Evolutionary conservation across 345 rosid genomes (phyloP), one percentile per base, ranked within the genome.

Genomic region (Lenwebbia sp.): DNA sequence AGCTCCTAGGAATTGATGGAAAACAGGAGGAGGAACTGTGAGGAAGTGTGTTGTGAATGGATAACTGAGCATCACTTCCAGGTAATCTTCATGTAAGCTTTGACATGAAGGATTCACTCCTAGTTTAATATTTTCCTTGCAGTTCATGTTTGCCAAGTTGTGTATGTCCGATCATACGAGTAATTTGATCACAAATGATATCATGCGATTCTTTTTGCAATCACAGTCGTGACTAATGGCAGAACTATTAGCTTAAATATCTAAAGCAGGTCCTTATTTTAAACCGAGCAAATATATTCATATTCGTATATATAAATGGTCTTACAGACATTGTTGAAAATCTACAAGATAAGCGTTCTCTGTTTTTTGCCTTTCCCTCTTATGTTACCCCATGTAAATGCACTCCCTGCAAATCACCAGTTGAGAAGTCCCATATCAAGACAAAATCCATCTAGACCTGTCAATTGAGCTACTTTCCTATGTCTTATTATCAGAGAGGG

Each of bases 1-100:
- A 91, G 91, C 95, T 95, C 89, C 89, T 96, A 30, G 97, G 94
- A 82, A 88, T 94, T 87, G 85, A 87, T 49, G 90, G 3, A 41
- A 83, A 78, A 19, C 10, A 65, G 78, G 78, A 62, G 40, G 41
- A 65, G 0, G 78, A 65, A 33, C 78, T 33, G 44, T 33, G 25
- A 65, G 78, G 25, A 65, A 65, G 78, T 65, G 78, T 65, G 37
- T 65, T 65, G 25, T 65, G 41, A 65, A 30, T 65, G 78, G 78
- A 65, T 33, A 65, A 33, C 22, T 65, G 78, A 33, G 76, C 76
- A 65, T 65, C 33, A 33, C 44, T 65, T 30, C 44, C 41, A 33
- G 44, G 78, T 65, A 33, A 17, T 65, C 44, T 65, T 33, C 44
- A 5, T 33, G 13, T 9, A 33, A 33, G 44, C 44, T 33, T 65